Conservation (phyloP, 768 basidiomycete species). For the Erythrobasidium yunnanense region DNA sequence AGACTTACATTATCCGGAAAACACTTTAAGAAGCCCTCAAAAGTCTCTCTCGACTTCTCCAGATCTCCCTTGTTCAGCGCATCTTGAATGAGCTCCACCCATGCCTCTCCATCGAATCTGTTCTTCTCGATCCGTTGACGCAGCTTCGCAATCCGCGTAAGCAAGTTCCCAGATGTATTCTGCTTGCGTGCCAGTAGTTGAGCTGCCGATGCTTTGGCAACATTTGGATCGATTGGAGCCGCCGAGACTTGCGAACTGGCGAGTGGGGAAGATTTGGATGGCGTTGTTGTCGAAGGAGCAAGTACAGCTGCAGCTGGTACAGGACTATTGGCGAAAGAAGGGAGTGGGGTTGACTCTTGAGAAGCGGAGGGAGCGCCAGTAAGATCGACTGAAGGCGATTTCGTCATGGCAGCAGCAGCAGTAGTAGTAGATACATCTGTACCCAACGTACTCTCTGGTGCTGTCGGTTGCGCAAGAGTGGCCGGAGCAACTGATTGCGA, state of each 20-base stretch:
- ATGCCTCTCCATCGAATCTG: slow-evolving; percentile 63
- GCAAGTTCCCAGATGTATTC: not conserved
- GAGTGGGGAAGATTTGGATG: not conserved
- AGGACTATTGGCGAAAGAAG: not conserved
- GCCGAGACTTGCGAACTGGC: not conserved
- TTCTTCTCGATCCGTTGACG: slow-evolving; percentile 44
- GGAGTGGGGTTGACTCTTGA: not conserved
- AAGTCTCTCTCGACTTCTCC: slow-evolving; percentile 66
- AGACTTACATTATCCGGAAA: slow-evolving; percentile 84
- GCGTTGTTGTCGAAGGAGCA: not conserved
- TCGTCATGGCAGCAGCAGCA: too few species aligned
- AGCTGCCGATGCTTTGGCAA: not conserved
- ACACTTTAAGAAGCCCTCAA: slow-evolving; percentile 66
- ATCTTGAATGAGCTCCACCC: slow-evolving; percentile 65
- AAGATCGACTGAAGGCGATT: not conserved
- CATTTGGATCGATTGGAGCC: not conserved
- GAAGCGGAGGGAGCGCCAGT: not conserved
- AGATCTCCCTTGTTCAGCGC: slow-evolving; percentile 69
- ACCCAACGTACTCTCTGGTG: not conserved
- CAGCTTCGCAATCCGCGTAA: slow-evolving; percentile 33
- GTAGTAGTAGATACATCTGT: not conserved
- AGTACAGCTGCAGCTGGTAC: not conserved
- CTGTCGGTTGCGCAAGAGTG: not conserved
- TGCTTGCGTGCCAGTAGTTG: slow-evolving; percentile 2
- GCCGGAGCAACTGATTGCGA: not conserved